Base-by-base conservation (phyloP, 2,329 filamentous ascomycete genomes). In the Aspergillus versicolor region DNA sequence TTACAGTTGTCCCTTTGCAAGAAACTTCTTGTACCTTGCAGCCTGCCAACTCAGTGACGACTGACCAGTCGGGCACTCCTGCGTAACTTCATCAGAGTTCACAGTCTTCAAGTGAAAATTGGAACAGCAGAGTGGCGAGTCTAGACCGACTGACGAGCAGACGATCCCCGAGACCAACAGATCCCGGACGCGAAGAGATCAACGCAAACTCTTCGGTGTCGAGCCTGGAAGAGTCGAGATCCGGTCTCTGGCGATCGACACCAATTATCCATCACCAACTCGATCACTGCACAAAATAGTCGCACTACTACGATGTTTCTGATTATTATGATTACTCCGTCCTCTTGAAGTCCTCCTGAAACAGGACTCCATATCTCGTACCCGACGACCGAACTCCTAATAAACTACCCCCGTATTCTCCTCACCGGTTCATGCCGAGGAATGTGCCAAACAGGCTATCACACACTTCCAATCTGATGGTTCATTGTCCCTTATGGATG, bases 401-500 rank as follows among this genome's bases (percentile, higher is more conserved):
- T 30, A 30, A 30, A 30, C 27, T 30, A 30, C 27, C 27, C 27
- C 27, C 27, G 27, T 30, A 6, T 37, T n/a, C 34, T 49, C 47
- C 38, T 24, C 30, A 37, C 46, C 32, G 17, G 32, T 47, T 30
- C 27, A 34, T 24, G 15, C 12, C n/a, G 22, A 30, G 27, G 27
- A 30, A 30, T 30, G 27, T 30, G 27, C 27, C 27, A 30, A 9
- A 30, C 30, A 15, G 43, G 27, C 13, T 27, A 44, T 44, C 50
- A 45, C 40, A 45, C 24, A 40, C 45, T 44, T 72, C 70, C 70
- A 73, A 73, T 73, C 70, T 58, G 70, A 72, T 65, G 59, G 60
- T 66, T 65, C 64, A 56, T 68, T 65, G 65, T 60, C 68, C 69
- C 70, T 63, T 51, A 63, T 67, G 70, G 70, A 72, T 72, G 70